Evolutionary conservation across 2,329 filamentous ascomycete genomes (phyloP).

Genomic region (Pseudocercospora pini-densiflorae): DNA sequence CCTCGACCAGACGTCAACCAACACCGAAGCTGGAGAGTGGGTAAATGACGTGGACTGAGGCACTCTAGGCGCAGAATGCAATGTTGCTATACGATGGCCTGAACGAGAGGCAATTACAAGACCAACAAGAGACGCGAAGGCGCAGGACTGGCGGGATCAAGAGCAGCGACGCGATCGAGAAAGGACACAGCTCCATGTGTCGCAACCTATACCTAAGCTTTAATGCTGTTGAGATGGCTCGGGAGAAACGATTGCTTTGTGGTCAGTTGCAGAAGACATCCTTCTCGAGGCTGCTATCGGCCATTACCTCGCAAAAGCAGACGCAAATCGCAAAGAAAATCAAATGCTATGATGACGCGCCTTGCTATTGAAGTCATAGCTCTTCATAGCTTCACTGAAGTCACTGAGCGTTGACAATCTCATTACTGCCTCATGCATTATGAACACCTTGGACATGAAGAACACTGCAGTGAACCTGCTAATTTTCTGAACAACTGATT

Average conservation of each 20-base stretch:
- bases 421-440: no score
- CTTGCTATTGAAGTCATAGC: no score
- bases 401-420: no score
- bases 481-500: neutral
- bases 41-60: constrained; percentile 9
- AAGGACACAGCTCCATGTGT: neutral
- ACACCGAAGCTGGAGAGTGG: constrained; percentile 1
- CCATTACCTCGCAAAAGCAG: neutral
- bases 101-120: neutral
- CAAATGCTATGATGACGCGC: no score
- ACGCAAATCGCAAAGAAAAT: no score
- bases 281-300: neutral
- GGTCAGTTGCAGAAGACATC: neutral
- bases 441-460: no score
- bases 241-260: neutral
- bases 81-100: neutral
- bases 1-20: neutral
- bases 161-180: neutral
- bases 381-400: no score
- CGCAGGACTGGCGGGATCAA: neutral
- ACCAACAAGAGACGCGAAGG: neutral
- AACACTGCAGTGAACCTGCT: no score
- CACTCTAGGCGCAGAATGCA: no score
- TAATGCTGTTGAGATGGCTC: neutral
- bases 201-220: no score